Percentiles rank a stretch among this genome's conserved stretches.
These are phyloP conservation scores for Aspergillus pseudotamarii DNA, from an alignment of 2,329 filamentous ascomycete genomes.

Conservation along the genomic window DNA sequence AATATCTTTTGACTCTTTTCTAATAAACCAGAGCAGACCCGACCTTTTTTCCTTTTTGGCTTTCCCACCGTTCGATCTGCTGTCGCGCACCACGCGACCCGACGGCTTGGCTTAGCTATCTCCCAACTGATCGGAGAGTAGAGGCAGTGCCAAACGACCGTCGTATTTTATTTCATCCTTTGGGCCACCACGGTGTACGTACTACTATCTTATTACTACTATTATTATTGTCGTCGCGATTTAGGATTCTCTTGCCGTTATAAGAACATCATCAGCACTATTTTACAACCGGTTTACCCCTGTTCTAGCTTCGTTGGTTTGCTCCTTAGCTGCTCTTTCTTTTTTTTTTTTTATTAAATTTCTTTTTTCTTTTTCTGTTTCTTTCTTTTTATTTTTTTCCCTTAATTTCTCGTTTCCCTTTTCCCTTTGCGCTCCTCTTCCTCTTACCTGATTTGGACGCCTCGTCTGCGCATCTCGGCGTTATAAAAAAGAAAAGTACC, in stretches of 20 bases:
- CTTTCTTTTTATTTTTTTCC: neutral
- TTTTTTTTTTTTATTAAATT: constrained; percentile 1
- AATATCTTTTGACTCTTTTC: constrained; percentile 2
- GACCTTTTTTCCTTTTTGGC: neutral
- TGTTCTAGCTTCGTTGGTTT: constrained; percentile 12
- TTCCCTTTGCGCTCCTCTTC: constrained; percentile 4
- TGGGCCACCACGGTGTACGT: constrained; percentile 14
- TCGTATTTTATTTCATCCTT: constrained; percentile 14
- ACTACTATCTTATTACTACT: constrained; percentile 10
- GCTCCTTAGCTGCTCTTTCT: constrained; percentile 8
- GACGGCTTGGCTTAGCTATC: constrained; percentile 26
- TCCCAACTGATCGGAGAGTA: constrained; percentile 18
- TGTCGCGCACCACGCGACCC: constrained; percentile 20
- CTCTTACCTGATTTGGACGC: neutral
- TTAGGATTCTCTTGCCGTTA: constrained; percentile 4
- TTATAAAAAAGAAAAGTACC: constrained; percentile 6
- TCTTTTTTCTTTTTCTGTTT: too few species aligned
- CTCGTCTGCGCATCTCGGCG: neutral
- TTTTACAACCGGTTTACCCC: constrained; percentile 3
- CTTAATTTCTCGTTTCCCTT: constrained; percentile 6
- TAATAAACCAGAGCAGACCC: constrained; percentile 1
- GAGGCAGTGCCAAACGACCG: constrained; percentile 16
- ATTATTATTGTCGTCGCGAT: constrained; percentile 5
- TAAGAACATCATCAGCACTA: constrained; percentile 6
- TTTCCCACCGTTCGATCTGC: constrained; percentile 17